Evolutionary conservation across 495 filamentous ascomycete genomes (phyloP).

Genomic region (Antarctomyces pellizariae): DNA sequence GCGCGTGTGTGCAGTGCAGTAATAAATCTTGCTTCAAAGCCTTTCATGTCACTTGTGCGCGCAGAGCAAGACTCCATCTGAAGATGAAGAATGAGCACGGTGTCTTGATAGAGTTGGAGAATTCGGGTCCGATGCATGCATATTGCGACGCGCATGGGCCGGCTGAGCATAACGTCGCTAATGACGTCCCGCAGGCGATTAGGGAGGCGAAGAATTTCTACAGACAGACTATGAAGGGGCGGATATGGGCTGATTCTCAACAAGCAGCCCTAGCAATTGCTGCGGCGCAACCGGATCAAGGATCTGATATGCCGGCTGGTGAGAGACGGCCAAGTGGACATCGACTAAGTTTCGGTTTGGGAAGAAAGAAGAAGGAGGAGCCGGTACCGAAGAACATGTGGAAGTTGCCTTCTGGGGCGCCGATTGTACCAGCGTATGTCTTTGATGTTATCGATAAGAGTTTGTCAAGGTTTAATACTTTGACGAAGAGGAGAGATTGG

Average conservation of each 20-base stretch:
- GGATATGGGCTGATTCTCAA: conserved; percentile 79
- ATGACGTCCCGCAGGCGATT: conserved; percentile 35
- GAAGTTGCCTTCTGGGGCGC: conserved; percentile 87
- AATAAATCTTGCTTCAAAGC: conserved; percentile 93
- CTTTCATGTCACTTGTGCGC: conserved; percentile 95
- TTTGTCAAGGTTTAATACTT: conserved; percentile 51
- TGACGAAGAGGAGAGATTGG: conserved; percentile 75
- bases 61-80: conserved; percentile 66
- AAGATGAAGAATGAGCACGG: conserved; percentile 91
- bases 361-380: conserved; percentile 52
- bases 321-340: conserved; percentile 31
- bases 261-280: conserved; percentile 61
- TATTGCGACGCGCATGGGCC: conserved; percentile 95
- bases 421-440: conserved; percentile 72
- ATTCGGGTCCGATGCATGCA: conserved; percentile 65
- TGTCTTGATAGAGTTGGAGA: conserved; percentile 55
- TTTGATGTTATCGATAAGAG: conserved; percentile 60
- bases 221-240: conserved; percentile 59
- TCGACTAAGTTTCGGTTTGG: conserved; percentile 31
- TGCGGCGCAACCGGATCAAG: conserved; percentile 30
- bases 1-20: conserved; percentile 92
- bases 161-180: conserved; percentile 65
- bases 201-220: conserved; percentile 47
- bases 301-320: too few species aligned
- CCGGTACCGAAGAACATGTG: conserved; percentile 49